These are phyloP conservation scores for Massariosphaeria phaeospora DNA, from an alignment of 495 filamentous ascomycete genomes.

Conservation along the genomic window DNA sequence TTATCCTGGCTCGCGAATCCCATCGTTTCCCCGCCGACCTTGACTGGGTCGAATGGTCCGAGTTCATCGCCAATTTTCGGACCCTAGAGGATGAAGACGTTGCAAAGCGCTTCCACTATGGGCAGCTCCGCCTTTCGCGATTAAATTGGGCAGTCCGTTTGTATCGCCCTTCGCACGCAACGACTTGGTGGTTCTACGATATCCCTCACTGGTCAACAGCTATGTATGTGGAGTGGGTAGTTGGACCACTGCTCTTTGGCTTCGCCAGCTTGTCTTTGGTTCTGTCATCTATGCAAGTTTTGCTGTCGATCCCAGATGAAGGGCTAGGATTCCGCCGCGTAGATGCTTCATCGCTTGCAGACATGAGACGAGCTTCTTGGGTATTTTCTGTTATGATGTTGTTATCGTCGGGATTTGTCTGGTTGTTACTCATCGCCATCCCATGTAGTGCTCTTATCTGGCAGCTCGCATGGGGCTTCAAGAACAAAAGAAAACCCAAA, in stretches of 20 bases:
- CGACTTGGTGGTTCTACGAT: constrained; percentile 1
- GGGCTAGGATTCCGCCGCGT: neutral
- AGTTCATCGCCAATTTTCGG: constrained; percentile 5
- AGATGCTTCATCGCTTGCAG: neutral
- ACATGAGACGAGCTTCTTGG: constrained; percentile 4
- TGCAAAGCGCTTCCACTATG: constrained; percentile 2
- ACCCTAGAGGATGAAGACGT: constrained; percentile 1
- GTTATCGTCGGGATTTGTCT: neutral
- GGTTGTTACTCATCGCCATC: neutral
- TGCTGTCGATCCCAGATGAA: constrained; percentile 3
- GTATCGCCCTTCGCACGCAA: constrained; percentile 1
- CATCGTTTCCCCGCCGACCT: constrained; percentile 1
- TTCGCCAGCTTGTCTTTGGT: constrained; percentile 4
- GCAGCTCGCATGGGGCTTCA: constrained; percentile 3
- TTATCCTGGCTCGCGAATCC: constrained; percentile 6
- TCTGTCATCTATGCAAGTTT: constrained; percentile 9
- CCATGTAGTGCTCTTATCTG: neutral
- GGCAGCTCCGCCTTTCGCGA: constrained; percentile 8
- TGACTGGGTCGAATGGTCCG: constrained; percentile 1
- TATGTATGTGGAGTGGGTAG: neutral
- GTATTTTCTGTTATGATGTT: constrained; percentile 7
- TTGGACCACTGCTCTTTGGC: constrained; percentile 2
- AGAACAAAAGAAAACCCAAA: neutral
- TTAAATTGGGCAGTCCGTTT: constrained; percentile 14
- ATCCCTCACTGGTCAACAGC: neutral